Base-by-base conservation (phyloP, 352 stramenopile genomes). In the Pythium scleroteichum region DNA sequence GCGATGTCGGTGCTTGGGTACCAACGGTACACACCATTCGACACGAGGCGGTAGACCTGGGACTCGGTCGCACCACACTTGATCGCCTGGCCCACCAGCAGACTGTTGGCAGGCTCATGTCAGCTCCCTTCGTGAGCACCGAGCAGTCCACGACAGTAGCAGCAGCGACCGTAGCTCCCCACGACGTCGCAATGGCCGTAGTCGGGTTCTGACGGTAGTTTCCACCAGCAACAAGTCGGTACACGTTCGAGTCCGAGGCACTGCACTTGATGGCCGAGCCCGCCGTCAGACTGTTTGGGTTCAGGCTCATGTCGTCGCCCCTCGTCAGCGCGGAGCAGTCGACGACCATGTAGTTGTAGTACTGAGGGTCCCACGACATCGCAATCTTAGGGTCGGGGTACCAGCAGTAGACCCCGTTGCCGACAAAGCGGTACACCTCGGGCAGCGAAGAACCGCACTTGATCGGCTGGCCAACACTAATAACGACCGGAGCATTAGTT, bases 291-390 rank as follows among this genome's bases (percentile, higher is more conserved):
- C 29, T 23, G 7, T 47, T 47, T 19, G 45, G 16, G 45, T 62
- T 62, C 17, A 62, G 53, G 8, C 1, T 13, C 66, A 73, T 73
- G 41, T 69, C 60, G n/a, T 24, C n/a, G 17, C 66, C 60, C n/a
- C 12, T 22, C 3, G 54, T 33, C 19, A 73, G 17, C 2, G 23
- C 27, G 4, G 60, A 57, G 38, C 66, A 66, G 35, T 73, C 60
- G 5, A 73, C 54, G 8, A 32, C 20, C 4, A 17, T 46, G 9
- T 42, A 45, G 7, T 52, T 46, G n/a, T n/a, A n/a, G n/a, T n/a
- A n/a, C n/a, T n/a, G n/a, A n/a, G n/a, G n/a, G n/a, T 1, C 23
- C 19, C 54, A 50, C 4, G 66, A 73, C 14, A 19, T 24, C 23
- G 55, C 60, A 24, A 73, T 66, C 10, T 5, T 13, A 19, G 29